These are phyloP conservation scores for Fraxinus quadrangulata DNA, from an alignment of 257 asterid genomes.

Conservation along the genomic window DNA sequence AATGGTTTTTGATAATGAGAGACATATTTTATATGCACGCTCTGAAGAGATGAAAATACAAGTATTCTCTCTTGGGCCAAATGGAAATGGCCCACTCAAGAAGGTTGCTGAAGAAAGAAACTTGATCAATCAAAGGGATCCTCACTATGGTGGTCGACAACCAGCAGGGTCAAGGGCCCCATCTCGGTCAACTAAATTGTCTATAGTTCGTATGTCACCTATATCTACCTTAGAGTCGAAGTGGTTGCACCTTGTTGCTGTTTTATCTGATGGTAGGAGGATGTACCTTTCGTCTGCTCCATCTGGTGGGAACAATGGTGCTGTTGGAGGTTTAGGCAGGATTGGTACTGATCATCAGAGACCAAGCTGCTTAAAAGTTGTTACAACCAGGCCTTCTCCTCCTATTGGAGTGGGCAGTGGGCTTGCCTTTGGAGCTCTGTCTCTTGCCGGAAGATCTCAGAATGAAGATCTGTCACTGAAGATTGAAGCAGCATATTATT, in stretches of 20 bases:
- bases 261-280: constrained; percentile 94
- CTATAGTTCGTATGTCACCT: constrained; percentile 85
- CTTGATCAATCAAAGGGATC: constrained; percentile 82
- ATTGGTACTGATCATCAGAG: constrained; percentile 51
- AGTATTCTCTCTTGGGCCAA: constrained; percentile 79
- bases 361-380: constrained; percentile 92
- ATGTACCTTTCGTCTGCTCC: constrained; percentile 90
- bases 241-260: constrained; percentile 90
- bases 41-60: constrained; percentile 94
- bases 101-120: constrained; percentile 92
- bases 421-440: constrained; percentile 74
- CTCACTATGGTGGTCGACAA: constrained; percentile 74
- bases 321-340: constrained; percentile 68
- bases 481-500: constrained; percentile 87
- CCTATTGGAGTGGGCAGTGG: constrained; percentile 86
- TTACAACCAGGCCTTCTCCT: constrained; percentile 92
- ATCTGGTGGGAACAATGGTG: constrained; percentile 70
- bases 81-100: constrained; percentile 85
- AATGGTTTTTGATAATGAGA: constrained; percentile 93
- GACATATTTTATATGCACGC: constrained; percentile 82
- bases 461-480: constrained; percentile 76
- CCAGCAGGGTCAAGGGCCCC: constrained; percentile 65
- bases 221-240: constrained; percentile 87
- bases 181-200: constrained; percentile 62
- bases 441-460: constrained; percentile 88